These are phyloP conservation scores for Coniochaeta ligniaria DNA, from an alignment of 2,329 filamentous ascomycete species.

Conservation along the genomic window DNA sequence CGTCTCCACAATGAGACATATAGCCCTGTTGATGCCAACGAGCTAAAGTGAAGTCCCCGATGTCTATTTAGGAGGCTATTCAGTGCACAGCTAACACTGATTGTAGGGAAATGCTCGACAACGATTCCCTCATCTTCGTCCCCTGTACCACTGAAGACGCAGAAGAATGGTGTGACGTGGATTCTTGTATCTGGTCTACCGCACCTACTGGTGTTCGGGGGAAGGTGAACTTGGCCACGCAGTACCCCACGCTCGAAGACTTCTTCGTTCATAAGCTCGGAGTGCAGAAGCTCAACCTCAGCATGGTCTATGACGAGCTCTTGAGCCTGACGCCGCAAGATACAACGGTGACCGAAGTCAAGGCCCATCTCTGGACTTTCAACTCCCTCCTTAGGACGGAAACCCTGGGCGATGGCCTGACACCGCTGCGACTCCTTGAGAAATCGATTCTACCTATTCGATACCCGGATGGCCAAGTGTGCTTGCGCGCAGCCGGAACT, in stretches of 20 bases:
- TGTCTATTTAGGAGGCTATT: background rate
- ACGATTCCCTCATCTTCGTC: background rate
- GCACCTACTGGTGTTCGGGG: constrained; percentile 17
- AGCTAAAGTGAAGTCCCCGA: background rate
- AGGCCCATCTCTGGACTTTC: constrained; percentile 21
- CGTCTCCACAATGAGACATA: background rate
- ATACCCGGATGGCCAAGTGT: constrained; percentile 6
- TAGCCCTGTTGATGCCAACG: background rate
- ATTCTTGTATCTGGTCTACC: constrained; percentile 26
- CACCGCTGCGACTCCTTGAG: background rate
- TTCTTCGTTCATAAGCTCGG: constrained; percentile 16
- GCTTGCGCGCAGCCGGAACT: background rate
- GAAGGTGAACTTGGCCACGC: constrained; percentile 18
- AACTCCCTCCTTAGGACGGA: constrained; percentile 18
- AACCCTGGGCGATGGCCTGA: background rate
- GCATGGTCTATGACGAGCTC: constrained; percentile 8
- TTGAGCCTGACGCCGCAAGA: background rate
- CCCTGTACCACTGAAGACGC: background rate
- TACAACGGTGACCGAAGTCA: constrained; percentile 16
- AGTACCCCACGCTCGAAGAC: constrained; percentile 11
- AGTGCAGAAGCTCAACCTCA: constrained; percentile 9
- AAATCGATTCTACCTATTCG: constrained; percentile 17
- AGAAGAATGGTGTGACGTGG: background rate
- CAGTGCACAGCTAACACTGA: background rate
- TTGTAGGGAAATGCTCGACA: background rate